Evolutionary conservation across 345 rosid species (phyloP).

Genomic region (Hevea brasiliensis): DNA sequence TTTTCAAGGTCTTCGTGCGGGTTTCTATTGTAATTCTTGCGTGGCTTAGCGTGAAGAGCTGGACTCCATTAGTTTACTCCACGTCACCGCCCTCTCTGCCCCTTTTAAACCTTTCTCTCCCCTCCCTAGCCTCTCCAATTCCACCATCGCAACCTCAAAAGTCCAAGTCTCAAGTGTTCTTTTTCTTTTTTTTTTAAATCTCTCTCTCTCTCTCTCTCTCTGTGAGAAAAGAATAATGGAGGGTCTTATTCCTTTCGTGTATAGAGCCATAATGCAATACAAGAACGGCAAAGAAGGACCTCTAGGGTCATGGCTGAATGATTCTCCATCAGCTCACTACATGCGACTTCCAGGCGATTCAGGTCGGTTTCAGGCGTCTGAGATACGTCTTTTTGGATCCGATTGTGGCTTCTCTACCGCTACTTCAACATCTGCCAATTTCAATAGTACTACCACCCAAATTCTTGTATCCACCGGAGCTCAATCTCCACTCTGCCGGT

Average conservation of each 20-base stretch:
- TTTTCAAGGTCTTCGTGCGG: constrained; percentile 33
- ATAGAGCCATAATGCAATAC: constrained; percentile 39
- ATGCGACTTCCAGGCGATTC: constrained; percentile 88
- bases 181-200: too few relatives aligned
- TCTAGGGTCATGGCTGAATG: constrained; percentile 42
- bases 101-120: constrained; percentile 31
- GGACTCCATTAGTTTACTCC: constrained; percentile 45
- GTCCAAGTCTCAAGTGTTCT: neutral
- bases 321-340: constrained; percentile 73
- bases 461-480: constrained; percentile 51
- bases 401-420: constrained; percentile 41
- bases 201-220: too few relatives aligned
- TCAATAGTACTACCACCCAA: constrained; percentile 31
- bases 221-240: constrained; percentile 52
- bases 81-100: constrained; percentile 47
- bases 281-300: constrained; percentile 51
- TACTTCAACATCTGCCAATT: constrained; percentile 8
- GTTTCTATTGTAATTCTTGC: constrained; percentile 29
- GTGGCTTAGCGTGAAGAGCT: constrained; percentile 41
- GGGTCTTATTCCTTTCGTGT: constrained; percentile 39
- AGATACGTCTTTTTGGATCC: constrained; percentile 40
- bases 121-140: neutral
- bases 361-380: constrained; percentile 62
- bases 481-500: constrained; percentile 56
- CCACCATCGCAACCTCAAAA: neutral